A percentile compares a stretch with the other conserved stretches of the same genome.
These are phyloP conservation scores for Xylaria palmicola DNA, from an alignment of 495 filamentous ascomycete genomes.

Conservation along the genomic window DNA sequence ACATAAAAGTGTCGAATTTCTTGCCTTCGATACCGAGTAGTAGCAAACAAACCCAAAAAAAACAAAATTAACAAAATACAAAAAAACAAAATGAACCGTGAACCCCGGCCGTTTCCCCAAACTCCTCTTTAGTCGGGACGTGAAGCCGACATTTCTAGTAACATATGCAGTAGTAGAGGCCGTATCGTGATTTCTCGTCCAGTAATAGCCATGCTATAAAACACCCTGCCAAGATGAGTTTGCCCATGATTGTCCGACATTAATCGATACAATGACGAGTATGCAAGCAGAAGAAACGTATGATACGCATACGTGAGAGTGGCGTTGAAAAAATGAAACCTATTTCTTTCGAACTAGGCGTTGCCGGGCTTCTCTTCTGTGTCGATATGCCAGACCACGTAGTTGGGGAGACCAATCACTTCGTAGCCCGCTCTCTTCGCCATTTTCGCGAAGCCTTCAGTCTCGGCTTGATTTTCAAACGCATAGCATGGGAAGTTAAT, in stretches of 20 bases:
- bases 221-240: constrained; percentile 28
- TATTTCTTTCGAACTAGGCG: constrained; percentile 31
- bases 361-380: constrained; percentile 97
- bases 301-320: constrained; percentile 14
- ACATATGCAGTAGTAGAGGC: constrained; percentile 28
- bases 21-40: neutral
- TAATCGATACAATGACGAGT: constrained; percentile 18
- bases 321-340: neutral
- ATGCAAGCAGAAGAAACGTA: constrained; percentile 16
- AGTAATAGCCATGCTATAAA: constrained; percentile 33
- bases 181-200: constrained; percentile 39
- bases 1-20: neutral
- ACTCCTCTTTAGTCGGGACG: constrained; percentile 27
- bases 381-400: constrained; percentile 98
- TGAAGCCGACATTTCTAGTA: constrained; percentile 23
- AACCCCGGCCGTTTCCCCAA: constrained; percentile 23
- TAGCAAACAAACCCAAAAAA: constrained; percentile 6
- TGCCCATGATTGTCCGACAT: constrained; percentile 24
- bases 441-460: constrained; percentile 98
- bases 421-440: constrained; percentile 94
- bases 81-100: constrained; percentile 15
- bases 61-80: constrained; percentile 16
- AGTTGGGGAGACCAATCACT: constrained; percentile 91
- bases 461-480: constrained; percentile 99
- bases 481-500: constrained; percentile 97